A percentile compares a stretch with the other conserved stretches of the same genome.
Conservation (phyloP, 2,329 filamentous ascomycete species). For the Aspergillus brasiliensis region DNA sequence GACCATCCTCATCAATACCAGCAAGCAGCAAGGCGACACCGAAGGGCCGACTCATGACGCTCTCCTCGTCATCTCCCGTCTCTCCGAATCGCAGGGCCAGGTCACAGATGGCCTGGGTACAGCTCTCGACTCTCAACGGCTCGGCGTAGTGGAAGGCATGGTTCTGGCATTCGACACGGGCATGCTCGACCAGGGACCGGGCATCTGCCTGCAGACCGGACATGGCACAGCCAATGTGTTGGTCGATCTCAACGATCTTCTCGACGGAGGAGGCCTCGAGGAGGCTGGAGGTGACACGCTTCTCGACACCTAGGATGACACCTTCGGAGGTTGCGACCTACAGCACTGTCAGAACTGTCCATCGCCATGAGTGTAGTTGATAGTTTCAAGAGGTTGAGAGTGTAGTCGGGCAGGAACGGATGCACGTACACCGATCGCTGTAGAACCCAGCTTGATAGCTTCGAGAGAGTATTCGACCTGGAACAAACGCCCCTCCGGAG, state of each 20-base stretch:
- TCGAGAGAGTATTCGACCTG: conserved; percentile 99
- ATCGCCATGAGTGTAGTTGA: not conserved
- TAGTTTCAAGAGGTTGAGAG: not conserved
- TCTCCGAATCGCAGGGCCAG: conserved; percentile 94
- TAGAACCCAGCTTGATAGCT: conserved; percentile 98
- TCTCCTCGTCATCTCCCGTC: conserved; percentile 96
- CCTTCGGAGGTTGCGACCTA: conserved; percentile 88
- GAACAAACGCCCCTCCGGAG: conserved; percentile 98
- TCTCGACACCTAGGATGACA: conserved; percentile 96
- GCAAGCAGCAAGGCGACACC: conserved; percentile 96
- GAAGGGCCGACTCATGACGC: conserved; percentile 96
- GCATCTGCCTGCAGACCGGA: conserved; percentile 96
- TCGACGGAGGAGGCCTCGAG: conserved; percentile 97
- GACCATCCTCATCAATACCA: conserved; percentile 95
- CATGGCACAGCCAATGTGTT: conserved; percentile 99
- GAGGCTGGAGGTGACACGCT: conserved; percentile 95
- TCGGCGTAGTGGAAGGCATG: conserved; percentile 99
- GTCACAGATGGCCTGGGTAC: conserved; percentile 98
- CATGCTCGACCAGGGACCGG: conserved; percentile 96
- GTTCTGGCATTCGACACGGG: conserved; percentile 94
- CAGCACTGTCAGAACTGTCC: conserved; percentile 18
- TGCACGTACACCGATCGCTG: conserved; percentile 80
- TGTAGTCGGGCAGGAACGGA: conserved; percentile 1
- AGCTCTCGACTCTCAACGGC: conserved; percentile 91
- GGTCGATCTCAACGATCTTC: conserved; percentile 99